Base-by-base conservation (phyloP, 2,329 filamentous ascomycete genomes). In the Gaeumannomyces tritici region DNA sequence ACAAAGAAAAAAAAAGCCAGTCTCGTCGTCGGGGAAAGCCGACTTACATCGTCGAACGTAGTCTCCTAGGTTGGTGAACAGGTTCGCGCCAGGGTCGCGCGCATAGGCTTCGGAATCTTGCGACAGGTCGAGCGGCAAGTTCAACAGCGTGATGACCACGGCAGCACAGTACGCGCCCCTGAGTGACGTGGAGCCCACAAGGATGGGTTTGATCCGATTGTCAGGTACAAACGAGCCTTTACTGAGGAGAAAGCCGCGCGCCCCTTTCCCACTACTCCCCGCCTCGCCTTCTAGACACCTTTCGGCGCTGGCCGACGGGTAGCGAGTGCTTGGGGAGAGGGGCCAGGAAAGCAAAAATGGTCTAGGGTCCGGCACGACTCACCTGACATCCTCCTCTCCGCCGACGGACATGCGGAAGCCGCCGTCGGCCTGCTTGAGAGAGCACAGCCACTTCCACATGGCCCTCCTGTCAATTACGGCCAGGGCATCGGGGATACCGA, bases 91-190 rank as follows among this genome's bases (percentile, higher is more conserved):
- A 65, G 86, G 76, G 60, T 89, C 89, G 64, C 81, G 77, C 65
- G 80, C 78, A 69, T 85, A 78, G 66, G 82, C 89, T 66, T 89
- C 87, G 47, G 90, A 87, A 69, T 91, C 87, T 55, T 80, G 79
- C 47, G 91, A 88, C 62, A 98, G 80, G 62, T 90, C 84, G 60
- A 96, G 81, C 21, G 95, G 95, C 59, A 99, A 78, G 71, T 91
- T 86, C 62, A 98, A 83, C 57, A 98, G 79, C 11, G 90, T 89
- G 68, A 97, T 86, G 62, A 96, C 83, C 63, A 93, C 88, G 71
- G 93, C 83, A 59, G 92, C 91, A 76, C 93, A 97, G 77, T 96
- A 99, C 61, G 92, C 93, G 65, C 93, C 95, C 72, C 91, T 91
- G 68, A 24, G 42, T n/a, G 42, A 51, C 42, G 42, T 51, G 21